Evolutionary conservation across 352 stramenopile species (phyloP).

Genomic region (Globisporangium takayamanum): DNA sequence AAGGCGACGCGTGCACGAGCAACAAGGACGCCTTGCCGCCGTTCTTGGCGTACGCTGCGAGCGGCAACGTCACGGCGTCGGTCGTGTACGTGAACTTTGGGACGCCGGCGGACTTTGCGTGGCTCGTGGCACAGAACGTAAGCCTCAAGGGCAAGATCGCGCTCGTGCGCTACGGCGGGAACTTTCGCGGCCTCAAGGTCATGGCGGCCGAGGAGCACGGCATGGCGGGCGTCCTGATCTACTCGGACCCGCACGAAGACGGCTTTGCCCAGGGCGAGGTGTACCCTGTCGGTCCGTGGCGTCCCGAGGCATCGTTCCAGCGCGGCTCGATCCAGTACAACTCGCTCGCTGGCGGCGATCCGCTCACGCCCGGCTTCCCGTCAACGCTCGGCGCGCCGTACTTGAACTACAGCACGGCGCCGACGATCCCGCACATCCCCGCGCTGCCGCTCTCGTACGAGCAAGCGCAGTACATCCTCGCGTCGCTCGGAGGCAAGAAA

Average conservation of each 20-base stretch:
- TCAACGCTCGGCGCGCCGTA: conserved; percentile 35
- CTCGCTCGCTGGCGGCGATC: conserved; percentile 69
- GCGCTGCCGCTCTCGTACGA: conserved; percentile 72
- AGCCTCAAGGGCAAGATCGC: conserved; percentile 77
- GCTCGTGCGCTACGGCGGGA: conserved; percentile 75
- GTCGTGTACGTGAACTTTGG: conserved; percentile 89
- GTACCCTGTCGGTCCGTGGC: conserved; percentile 81
- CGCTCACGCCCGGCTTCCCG: conserved; percentile 40
- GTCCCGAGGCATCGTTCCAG: conserved; percentile 73
- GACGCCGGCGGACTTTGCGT: conserved; percentile 74
- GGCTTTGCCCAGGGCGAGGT: conserved; percentile 52
- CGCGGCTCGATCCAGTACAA: conserved; percentile 82
- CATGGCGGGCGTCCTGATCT: conserved; percentile 82
- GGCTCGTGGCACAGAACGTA: conserved; percentile 57
- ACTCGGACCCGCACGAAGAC: conserved; percentile 85
- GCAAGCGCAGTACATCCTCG: conserved; percentile 73
- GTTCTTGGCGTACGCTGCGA: conserved; percentile 80
- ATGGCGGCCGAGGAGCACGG: conserved; percentile 76
- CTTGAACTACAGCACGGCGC: conserved; percentile 37
- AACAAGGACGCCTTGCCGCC: conserved; percentile 49
- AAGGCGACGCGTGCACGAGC: conserved; percentile 59
- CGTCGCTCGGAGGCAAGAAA: conserved; percentile 46
- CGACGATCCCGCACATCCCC: conserved; percentile 60
- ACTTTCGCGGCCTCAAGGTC: conserved; percentile 76
- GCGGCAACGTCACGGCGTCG: conserved; percentile 59